phyloP scores from a whole-genome alignment of 805 yeast species.

The Zygoascus biomembranicola region DNA sequence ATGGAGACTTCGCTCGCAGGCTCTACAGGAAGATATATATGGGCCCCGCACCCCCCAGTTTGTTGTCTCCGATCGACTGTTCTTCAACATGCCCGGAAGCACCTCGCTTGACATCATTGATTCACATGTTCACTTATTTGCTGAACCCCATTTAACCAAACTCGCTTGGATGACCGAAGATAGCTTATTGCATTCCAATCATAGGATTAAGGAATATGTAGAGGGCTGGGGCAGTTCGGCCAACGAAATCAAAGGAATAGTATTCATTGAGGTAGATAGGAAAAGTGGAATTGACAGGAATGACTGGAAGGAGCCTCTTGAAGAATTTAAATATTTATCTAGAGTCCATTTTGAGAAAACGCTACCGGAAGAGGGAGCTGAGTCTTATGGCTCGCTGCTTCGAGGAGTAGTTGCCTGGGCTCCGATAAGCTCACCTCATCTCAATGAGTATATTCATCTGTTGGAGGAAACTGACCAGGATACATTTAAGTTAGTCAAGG shows the following conservation, averaged over 20 bases:
- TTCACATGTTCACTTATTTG: constrained; percentile 33
- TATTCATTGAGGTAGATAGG: constrained; percentile 33
- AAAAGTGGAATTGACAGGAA: constrained; percentile 2
- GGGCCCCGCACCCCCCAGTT: no score
- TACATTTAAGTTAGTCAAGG: constrained; percentile 25
- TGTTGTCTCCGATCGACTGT: no score
- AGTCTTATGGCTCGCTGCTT: constrained; percentile 3
- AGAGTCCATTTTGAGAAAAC: background rate
- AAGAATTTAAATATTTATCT: constrained; percentile 23
- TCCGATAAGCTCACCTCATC: constrained; percentile 28
- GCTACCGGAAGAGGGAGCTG: background rate
- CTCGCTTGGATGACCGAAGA: constrained; percentile 31
- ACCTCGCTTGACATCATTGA: constrained; percentile 20
- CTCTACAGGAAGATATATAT: no score
- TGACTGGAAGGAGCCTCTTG: constrained; percentile 23
- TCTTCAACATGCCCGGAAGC: no score
- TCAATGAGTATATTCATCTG: constrained; percentile 12
- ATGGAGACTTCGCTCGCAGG: no score
- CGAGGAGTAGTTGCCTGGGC: constrained; percentile 39
- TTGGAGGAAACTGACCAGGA: constrained; percentile 12
- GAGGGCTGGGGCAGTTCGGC: constrained; percentile 16
- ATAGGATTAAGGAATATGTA: constrained; percentile 26
- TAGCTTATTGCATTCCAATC: constrained; percentile 22
- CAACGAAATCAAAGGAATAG: constrained; percentile 9
- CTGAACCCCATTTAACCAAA: constrained; percentile 18